These are phyloP conservation scores for Inga laurina DNA, from an alignment of 306 rosid species.

Conservation along the genomic window DNA sequence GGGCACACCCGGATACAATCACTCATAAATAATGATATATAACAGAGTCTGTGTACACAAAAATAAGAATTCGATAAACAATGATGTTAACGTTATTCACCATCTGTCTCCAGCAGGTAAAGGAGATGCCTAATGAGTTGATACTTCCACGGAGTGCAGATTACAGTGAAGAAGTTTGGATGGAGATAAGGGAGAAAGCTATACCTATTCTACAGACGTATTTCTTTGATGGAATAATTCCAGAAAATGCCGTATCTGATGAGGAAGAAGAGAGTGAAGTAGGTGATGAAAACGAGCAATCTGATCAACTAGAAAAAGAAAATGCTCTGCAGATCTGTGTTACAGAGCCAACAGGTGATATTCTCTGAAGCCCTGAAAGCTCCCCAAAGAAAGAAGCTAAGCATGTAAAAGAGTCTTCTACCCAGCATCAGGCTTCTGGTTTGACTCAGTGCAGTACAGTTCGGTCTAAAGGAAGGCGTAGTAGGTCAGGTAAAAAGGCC, in stretches of 20 bases:
- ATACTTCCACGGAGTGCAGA: slow-evolving; percentile 99
- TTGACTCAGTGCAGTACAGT: slow-evolving; percentile 64
- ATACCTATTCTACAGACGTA: slow-evolving; percentile 82
- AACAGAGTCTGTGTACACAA: not conserved
- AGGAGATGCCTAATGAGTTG: slow-evolving; percentile 99
- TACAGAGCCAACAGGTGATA: slow-evolving; percentile 60
- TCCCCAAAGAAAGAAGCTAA: slow-evolving; percentile 63
- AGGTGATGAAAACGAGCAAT: slow-evolving; percentile 67
- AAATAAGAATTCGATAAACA: not conserved
- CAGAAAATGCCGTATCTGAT: slow-evolving; percentile 80
- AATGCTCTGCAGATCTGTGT: slow-evolving; percentile 57
- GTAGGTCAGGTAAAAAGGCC: slow-evolving; percentile 93
- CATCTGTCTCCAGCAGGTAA: slow-evolving; percentile 66
- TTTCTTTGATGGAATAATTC: slow-evolving; percentile 85
- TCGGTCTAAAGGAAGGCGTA: slow-evolving; percentile 85
- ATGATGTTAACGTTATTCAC: slow-evolving; percentile 25
- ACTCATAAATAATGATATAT: not conserved
- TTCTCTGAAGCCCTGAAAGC: slow-evolving; percentile 64
- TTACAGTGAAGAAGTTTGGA: slow-evolving; percentile 99
- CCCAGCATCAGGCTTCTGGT: slow-evolving; percentile 71
- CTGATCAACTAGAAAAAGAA: slow-evolving; percentile 60
- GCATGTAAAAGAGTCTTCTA: slow-evolving; percentile 59
- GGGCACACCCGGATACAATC: not conserved
- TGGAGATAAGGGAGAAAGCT: slow-evolving; percentile 98
- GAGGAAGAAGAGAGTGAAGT: slow-evolving; percentile 74